Evolutionary conservation across 2,329 filamentous ascomycete species (phyloP), one percentile per base, ranked within the genome.

Genomic region (Exserohilum turcica): DNA sequence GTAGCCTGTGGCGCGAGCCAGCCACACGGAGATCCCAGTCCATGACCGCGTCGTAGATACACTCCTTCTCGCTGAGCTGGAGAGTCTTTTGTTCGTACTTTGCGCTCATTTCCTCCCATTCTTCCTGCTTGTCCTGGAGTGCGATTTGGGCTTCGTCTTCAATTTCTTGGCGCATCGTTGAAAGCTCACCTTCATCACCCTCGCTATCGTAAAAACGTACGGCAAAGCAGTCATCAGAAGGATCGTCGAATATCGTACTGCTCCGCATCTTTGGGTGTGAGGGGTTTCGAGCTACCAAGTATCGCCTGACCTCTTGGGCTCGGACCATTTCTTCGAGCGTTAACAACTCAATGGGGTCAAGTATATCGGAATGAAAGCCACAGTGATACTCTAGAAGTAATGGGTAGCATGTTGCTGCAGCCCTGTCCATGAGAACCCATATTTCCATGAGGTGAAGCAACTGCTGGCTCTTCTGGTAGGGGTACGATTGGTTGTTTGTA

Each of bases 291-390:
- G 49, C 13, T 0, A 66, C 46, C 2, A 88, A 65, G 52, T 88
- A 80, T 0, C 15, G 39, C 46, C 87, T 82, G 0, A 88, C 73
- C 0, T 54, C 43, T 1, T 77, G 73, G 0, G 88, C 74, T 0
- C 82, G 78, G 0, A 62, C 24, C 78, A 89, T 80, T 8, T 85
- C 80, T 1, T 61, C 36, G 1, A 72, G 57, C 0, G 66, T 70
- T 0, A 79, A 70, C 0, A 89, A 59, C 3, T 85, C 81, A 0
- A 90, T 72, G 2, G 79, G 73, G 60, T 88, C 79, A 1, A 90
- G 70, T 0, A 82, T 63, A 3, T 79, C 73, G 0, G 80, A 70
- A 0, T 68, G 57, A 40, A 90, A 82, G 0, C 76, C 72, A 0
- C 85, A 82, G 10, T 81, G 74, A 46, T 81, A 86, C 0, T 82